Conservation (phyloP, 176 grass and related monocot genomes). For the Zizania latifolia region DNA sequence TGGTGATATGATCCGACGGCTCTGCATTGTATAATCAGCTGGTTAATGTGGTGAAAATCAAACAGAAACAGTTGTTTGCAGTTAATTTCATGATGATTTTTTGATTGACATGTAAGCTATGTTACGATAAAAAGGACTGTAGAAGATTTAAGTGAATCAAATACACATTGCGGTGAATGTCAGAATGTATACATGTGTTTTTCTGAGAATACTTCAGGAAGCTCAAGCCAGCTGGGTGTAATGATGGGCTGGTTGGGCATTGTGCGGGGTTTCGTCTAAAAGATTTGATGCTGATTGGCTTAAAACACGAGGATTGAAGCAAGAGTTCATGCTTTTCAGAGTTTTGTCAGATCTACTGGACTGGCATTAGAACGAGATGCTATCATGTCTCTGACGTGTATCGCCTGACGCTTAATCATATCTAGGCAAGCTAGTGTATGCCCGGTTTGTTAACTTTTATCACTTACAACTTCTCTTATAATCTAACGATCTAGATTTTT, state of each 20-base stretch:
- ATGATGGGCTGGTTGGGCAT: conserved; percentile 24
- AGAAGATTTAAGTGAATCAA: too few relatives aligned
- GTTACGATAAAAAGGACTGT: too few relatives aligned
- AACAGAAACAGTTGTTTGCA: too few relatives aligned
- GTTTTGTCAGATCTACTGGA: conserved; percentile 32
- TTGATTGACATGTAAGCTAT: too few relatives aligned
- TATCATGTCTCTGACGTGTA: conserved; percentile 10
- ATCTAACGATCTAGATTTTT: too few relatives aligned
- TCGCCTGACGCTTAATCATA: background rate
- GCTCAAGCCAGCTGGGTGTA: conserved; percentile 25
- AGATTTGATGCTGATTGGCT: conserved; percentile 41
- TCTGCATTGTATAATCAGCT: too few relatives aligned
- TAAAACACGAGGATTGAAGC: conserved; percentile 4
- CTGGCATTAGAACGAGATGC: background rate
- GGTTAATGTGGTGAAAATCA: too few relatives aligned
- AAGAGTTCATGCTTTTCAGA: conserved; percentile 24
- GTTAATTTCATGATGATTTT: too few relatives aligned
- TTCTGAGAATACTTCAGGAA: background rate
- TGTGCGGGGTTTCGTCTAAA: conserved; percentile 31
- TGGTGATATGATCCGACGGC: background rate
- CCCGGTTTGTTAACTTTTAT: too few relatives aligned
- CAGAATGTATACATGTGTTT: background rate
- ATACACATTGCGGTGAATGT: background rate
- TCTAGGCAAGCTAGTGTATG: too few relatives aligned
- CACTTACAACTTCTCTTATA: too few relatives aligned